Evolutionary conservation across 345 rosid genomes (phyloP).

Genomic region (Eucalyptus pauciflora): DNA sequence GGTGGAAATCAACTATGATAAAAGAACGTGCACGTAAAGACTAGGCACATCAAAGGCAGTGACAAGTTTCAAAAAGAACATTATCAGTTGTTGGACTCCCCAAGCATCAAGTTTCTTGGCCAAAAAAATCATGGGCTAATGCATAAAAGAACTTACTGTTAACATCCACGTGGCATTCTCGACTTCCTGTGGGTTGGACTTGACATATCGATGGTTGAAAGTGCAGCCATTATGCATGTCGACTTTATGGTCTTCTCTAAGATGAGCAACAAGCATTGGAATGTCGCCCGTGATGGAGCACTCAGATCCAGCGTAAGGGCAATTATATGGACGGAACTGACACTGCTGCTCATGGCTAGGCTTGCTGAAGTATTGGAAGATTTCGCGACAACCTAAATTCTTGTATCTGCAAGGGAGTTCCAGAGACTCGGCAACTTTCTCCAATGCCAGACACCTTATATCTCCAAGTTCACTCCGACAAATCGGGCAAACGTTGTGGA

Average conservation of each 20-base stretch:
- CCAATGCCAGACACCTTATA: conserved; percentile 57
- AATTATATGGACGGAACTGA: conserved; percentile 46
- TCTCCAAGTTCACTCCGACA: conserved; percentile 56
- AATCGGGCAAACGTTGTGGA: conserved; percentile 41
- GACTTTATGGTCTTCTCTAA: conserved; percentile 72
- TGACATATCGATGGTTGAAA: conserved; percentile 75
- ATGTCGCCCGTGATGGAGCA: conserved; percentile 54
- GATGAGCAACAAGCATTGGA: conserved; percentile 53
- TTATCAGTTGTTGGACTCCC: not conserved
- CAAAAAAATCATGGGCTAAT: not conserved
- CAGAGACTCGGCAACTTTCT: conserved; percentile 53
- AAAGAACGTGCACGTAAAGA: not conserved
- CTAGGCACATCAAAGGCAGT: not conserved
- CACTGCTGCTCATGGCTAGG: conserved; percentile 54
- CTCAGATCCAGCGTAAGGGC: conserved; percentile 77
- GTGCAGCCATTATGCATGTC: conserved; percentile 79
- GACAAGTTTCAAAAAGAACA: not conserved
- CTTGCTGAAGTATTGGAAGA: conserved; percentile 51
- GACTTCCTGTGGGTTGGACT: conserved; percentile 70
- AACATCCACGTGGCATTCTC: conserved; percentile 86
- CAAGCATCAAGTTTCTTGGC: not conserved
- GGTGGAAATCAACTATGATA: not conserved
- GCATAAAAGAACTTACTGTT: conserved; percentile 22
- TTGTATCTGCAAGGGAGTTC: conserved; percentile 55
- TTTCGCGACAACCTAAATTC: conserved; percentile 43